Percentiles rank a stretch among this genome's conserved stretches.
Evolutionary conservation across 176 grass and related monocot genomes (phyloP).

Genomic region (Chrysopogon serrulatus): DNA sequence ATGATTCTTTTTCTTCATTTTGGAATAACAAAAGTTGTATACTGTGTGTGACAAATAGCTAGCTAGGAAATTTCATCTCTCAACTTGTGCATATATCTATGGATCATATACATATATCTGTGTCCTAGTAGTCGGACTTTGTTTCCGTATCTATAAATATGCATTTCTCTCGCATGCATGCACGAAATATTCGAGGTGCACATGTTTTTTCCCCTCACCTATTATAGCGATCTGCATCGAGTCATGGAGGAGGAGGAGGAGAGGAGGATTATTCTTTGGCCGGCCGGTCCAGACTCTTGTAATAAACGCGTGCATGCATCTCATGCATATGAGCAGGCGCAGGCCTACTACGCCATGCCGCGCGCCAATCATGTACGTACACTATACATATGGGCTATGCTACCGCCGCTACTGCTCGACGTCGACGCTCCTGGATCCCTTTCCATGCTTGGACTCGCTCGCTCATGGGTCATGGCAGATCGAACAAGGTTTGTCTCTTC

Average conservation of each 20-base stretch:
- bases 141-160: not conserved
- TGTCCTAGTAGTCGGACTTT: no score
- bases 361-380: conserved; percentile 36
- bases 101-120: no score
- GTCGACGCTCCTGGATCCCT: not conserved
- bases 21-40: no score
- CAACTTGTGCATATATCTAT: not conserved
- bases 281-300: not conserved
- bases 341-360: not conserved
- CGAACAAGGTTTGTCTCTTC: conserved; percentile 1
- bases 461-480: no score
- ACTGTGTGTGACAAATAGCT: no score
- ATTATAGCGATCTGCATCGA: not conserved
- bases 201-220: not conserved
- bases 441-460: not conserved
- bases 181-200: not conserved
- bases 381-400: conserved; percentile 3
- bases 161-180: not conserved
- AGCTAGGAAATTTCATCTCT: no score
- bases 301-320: conserved; percentile 1
- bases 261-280: not conserved
- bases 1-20: not conserved
- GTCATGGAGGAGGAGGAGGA: conserved; percentile 8
- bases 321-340: conserved; percentile 12
- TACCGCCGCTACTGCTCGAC: not conserved